Base-by-base conservation (phyloP, 169 alveolate species). In the Plasmodium cynomolgi region DNA sequence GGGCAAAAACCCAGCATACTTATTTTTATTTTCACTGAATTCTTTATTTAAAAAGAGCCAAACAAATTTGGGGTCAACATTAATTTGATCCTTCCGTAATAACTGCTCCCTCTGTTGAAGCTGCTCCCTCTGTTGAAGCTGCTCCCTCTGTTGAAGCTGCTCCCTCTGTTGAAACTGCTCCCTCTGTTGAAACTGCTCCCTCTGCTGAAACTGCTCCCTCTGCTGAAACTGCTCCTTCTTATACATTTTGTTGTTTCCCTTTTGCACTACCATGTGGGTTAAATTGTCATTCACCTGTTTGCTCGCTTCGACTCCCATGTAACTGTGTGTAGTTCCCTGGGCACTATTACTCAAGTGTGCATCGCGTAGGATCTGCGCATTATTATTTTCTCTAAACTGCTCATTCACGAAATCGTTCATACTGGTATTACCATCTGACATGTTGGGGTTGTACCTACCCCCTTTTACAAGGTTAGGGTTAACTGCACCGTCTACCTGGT, bases 1-100 rank as follows among this genome's bases (percentile, higher is more conserved):
- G n/a, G 92, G 93, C 54, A 91, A 62, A 37, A 91, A 50, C 1
- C 50, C 74, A 20, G 83, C 62, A 82, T 91, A 91, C 33, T 84
- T 83, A 26, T 47, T 79, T 74, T 83, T 83, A 81, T 91, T 75
- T 74, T 91, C 82, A 54, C 33, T 83, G 31, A 83, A 83, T 75
- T 83, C 92, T n/a, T 91, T 84, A 34, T 81, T 84, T 83, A 83
- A 68, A 74, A 84, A 83, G 26, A 83, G n/a, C 93, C 93, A 91
- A 9, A 91, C 56, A 41, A 15, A 91, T 71, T 62, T 73, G 26
- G 84, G 20, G 20, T 91, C 95, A 9, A 91, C 79, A 6, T 39
- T 91, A 29, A 41, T 47, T 62, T 71, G 20, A 54, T 72, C 72
- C 34, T 62, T 83, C 39, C 23, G 33, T 6, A 68, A 39, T 5